Conservation (phyloP, 148 eudicot genomes). For the Drosera capensis region DNA sequence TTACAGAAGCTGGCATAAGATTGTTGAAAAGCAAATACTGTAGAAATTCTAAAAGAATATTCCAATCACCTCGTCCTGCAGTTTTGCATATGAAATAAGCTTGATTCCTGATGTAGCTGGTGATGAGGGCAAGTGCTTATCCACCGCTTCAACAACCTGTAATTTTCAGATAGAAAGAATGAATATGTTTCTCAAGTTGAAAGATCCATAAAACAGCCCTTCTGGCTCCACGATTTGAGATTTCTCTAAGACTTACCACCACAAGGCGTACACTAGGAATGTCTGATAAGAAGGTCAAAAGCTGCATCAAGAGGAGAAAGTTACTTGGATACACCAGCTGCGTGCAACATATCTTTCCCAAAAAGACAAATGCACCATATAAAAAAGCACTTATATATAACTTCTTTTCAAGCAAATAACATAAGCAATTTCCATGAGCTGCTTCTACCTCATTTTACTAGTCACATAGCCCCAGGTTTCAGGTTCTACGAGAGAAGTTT, state of each 20-base stretch:
- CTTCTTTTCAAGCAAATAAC: too few relatives aligned
- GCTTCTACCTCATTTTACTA: too few relatives aligned
- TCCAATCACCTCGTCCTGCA: slow-evolving; percentile 54
- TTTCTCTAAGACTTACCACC: slow-evolving; percentile 47
- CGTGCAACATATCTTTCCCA: not conserved
- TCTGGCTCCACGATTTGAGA: not conserved
- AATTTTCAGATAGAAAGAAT: slow-evolving; percentile 3
- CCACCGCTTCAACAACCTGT: slow-evolving; percentile 83
- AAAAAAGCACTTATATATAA: too few relatives aligned
- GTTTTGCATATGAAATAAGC: slow-evolving; percentile 53
- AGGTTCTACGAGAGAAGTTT: too few relatives aligned
- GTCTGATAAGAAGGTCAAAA: slow-evolving; percentile 75
- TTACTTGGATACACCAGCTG: not conserved
- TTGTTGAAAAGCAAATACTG: not conserved
- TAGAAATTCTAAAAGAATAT: not conserved
- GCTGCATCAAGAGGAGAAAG: slow-evolving; percentile 36
- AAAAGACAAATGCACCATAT: not conserved
- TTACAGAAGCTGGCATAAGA: not conserved
- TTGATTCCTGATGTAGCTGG: slow-evolving; percentile 55
- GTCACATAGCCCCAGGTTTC: too few relatives aligned
- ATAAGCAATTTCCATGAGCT: too few relatives aligned
- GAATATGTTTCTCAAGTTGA: not conserved
- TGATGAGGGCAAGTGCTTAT: slow-evolving; percentile 82
- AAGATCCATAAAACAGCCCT: not conserved
- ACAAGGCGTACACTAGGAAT: slow-evolving; percentile 60